phyloP scores from a whole-genome alignment of 2,329 filamentous ascomycete genomes.

The Ophiocordyceps camponoti-saundersi region DNA sequence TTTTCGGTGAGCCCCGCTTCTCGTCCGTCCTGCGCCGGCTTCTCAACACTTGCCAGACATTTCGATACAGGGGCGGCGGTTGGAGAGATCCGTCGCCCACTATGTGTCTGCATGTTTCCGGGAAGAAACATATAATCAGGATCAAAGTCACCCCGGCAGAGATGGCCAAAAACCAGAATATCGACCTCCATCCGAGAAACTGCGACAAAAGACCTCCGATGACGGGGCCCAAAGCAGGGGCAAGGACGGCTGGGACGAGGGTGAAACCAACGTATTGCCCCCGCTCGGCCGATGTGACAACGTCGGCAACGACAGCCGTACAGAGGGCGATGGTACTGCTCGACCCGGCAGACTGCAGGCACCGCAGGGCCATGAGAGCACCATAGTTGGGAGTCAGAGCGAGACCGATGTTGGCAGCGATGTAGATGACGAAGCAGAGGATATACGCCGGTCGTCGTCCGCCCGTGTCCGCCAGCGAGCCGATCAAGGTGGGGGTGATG shows the following conservation, averaged over 20 bases:
- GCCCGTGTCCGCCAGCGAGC: slow-evolving; percentile 34
- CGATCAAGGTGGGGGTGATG: slow-evolving; percentile 38
- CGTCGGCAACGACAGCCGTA: slow-evolving; percentile 43
- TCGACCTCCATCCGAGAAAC: slow-evolving; percentile 39
- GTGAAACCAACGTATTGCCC: slow-evolving; percentile 40
- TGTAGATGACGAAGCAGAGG: slow-evolving; percentile 33
- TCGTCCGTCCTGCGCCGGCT: background rate
- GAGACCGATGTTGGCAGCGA: slow-evolving; percentile 35
- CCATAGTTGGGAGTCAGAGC: slow-evolving; percentile 30
- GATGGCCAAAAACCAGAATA: slow-evolving; percentile 47
- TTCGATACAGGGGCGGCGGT: slow-evolving; percentile 20
- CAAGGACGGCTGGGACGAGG: slow-evolving; percentile 29
- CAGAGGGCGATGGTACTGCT: slow-evolving; percentile 41
- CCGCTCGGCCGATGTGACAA: slow-evolving; percentile 43
- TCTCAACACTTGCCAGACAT: slow-evolving; percentile 14
- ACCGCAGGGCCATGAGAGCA: slow-evolving; percentile 34
- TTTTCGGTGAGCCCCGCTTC: slow-evolving; percentile 3
- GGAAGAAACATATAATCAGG: slow-evolving; percentile 30
- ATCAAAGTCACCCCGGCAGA: slow-evolving; percentile 20
- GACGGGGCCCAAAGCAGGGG: slow-evolving; percentile 33
- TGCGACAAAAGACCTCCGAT: slow-evolving; percentile 40
- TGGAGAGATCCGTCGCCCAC: slow-evolving; percentile 35
- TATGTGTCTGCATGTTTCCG: slow-evolving; percentile 29
- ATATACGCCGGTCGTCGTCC: slow-evolving; percentile 38
- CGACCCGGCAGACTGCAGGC: slow-evolving; percentile 39